Evolutionary conservation across 805 yeast genomes (phyloP).

Genomic region (Metschnikowia dekortorum): DNA sequence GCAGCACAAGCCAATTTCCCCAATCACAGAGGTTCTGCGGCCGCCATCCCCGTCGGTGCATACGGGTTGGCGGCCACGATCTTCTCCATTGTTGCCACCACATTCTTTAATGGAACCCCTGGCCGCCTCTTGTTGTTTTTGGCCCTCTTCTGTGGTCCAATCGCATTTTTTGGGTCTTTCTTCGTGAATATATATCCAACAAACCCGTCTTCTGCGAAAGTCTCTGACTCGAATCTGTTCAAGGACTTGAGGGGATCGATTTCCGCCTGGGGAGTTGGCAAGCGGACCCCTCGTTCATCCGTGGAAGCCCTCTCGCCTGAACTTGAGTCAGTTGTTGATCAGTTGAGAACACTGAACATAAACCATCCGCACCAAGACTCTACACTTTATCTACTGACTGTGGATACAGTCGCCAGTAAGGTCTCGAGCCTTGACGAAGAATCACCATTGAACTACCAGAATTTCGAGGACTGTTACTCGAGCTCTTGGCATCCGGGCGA

Average conservation of each 20-base stretch:
- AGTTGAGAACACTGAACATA: conserved; percentile 1
- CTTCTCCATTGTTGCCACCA: conserved; percentile 55
- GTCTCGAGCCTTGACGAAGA: conserved; percentile 9
- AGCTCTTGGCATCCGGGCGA: neutral
- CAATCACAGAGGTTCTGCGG: conserved; percentile 63
- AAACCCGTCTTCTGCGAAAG: neutral
- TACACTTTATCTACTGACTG: conserved; percentile 4
- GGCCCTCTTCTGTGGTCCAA: conserved; percentile 46
- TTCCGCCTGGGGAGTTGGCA: conserved; percentile 39
- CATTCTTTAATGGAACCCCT: conserved; percentile 48
- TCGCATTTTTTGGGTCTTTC: conserved; percentile 42
- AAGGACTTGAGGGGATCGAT: conserved; percentile 29
- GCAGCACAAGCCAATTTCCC: conserved; percentile 66
- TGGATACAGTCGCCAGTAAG: conserved; percentile 9
- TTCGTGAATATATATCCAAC: conserved; percentile 37
- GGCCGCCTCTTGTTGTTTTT: conserved; percentile 54
- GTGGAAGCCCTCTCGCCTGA: conserved; percentile 9
- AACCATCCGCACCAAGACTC: conserved; percentile 5
- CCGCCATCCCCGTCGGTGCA: conserved; percentile 61
- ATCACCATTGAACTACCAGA: neutral
- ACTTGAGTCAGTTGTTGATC: conserved; percentile 7
- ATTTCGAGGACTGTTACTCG: neutral
- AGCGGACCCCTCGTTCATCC: conserved; percentile 20
- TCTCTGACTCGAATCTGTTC: neutral
- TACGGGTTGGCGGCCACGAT: conserved; percentile 70